Evolutionary conservation across 169 alveolate species (phyloP), one percentile per base, ranked within the genome.

Genomic region (Plasmodium gallinaceum): DNA sequence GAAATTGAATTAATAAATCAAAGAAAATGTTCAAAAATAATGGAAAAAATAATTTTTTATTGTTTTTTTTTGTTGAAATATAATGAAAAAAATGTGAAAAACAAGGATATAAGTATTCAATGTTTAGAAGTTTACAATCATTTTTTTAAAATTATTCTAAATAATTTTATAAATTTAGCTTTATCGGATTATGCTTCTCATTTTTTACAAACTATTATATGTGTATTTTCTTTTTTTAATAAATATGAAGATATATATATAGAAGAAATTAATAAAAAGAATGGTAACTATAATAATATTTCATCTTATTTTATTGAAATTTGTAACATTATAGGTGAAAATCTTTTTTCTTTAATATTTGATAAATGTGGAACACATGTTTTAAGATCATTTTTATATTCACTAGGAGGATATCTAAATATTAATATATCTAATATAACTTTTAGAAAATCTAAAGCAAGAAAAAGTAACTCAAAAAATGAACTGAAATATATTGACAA

Each of bases 41-140:
- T 86, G 45, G 92, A 86, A 37, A 86, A 86, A 54, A 18, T 86
- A 54, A 86, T 86, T 26, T 71, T 58, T 48, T 69, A 70, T 52
- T 86, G 92, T 61, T 86, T 86, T 52, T 86, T 86, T 51, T 51
- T 86, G 20, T 51, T 86, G 46, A 86, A 57, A 64, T 86, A 66
- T 86, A 86, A 71, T 58, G 92, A 86, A 26, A 51, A 86, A 22
- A 64, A 72, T 57, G 72, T 45, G 16, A 58, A 69, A 48, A 72
- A 54, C 71, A 52, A n/a, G 16, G 74, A 71, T 22, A 86, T 86
- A 39, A 86, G 92, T 39, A 60, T 86, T 20, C 60, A 86, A 22
- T 86, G 92, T 73, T 32, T 86, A 72, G 39, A 60, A 61, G 24
- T 72, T 60, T 86, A 86, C 51, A 86, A 86, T 54, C 16, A 70